Percentiles rank a stretch among this genome's conserved stretches.
Conservation (phyloP, 2,329 filamentous ascomycete genomes). For the Coleophoma crateriformis region DNA sequence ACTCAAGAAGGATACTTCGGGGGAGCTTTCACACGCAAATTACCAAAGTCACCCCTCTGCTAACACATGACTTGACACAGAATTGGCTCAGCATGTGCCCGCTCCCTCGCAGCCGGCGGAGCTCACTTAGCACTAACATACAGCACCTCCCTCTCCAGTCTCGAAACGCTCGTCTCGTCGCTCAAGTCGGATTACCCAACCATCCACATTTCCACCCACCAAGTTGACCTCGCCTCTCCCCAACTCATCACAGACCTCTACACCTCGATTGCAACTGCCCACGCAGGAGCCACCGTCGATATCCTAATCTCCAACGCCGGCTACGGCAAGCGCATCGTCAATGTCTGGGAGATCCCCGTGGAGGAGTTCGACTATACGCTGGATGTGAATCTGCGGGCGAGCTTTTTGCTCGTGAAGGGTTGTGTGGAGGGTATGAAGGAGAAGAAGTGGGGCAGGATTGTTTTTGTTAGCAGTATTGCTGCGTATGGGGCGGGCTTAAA, state of each 20-base stretch:
- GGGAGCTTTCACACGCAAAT: too few species aligned
- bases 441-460: constrained; percentile 28
- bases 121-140: constrained; percentile 55
- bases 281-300: constrained; percentile 43
- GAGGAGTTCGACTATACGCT: constrained; percentile 21
- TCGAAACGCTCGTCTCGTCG: constrained; percentile 37
- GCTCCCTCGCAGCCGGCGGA: constrained; percentile 44
- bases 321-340: constrained; percentile 52
- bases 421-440: constrained; percentile 28
- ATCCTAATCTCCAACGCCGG: constrained; percentile 65
- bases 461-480: constrained; percentile 18
- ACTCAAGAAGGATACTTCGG: too few species aligned
- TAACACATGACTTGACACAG: too few species aligned
- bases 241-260: constrained; percentile 50
- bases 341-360: constrained; percentile 20
- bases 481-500: constrained; percentile 19
- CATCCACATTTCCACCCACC: constrained; percentile 45
- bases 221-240: constrained; percentile 50
- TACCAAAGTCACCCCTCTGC: too few species aligned
- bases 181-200: constrained; percentile 29
- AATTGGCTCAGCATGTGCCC: constrained; percentile 55
- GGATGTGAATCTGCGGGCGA: constrained; percentile 19
- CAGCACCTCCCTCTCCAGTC: constrained; percentile 37
- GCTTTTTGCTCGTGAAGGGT: constrained; percentile 20
- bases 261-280: constrained; percentile 43